Evolutionary conservation across 78 protist species (phyloP), one percentile per base, ranked within the genome.

Genomic region (Pigoraptor vietnamica): DNA sequence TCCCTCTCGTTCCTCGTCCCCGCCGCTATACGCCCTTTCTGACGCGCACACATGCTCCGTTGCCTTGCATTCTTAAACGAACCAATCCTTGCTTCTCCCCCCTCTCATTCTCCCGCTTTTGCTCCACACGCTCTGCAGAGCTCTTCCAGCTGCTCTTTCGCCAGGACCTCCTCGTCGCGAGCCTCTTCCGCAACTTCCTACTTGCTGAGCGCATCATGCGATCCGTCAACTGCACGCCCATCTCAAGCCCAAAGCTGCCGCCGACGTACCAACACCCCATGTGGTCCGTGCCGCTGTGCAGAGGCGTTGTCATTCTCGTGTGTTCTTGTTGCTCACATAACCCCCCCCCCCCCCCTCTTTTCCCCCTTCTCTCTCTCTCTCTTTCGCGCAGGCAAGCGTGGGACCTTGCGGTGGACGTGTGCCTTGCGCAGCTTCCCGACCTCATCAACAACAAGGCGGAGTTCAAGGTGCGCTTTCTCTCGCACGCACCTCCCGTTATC

Each of bases 201-300:
- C 95, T 99, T 29, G 99, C 99, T 19, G 98, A 98, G 90, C 95
- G 99, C 23, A 92, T 99, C 48, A 94, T 99, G 97, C 87, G 96
- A 19, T 81, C 96, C 0, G 79, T 90, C 40, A 91, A 93, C 90
- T 97, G 99, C 96, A 96, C 92, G 0, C 99, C 99, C 0, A 91
- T 98, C n/a, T 95, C 98, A 6, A 19, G 55, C 39, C 99, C 99
- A 0, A 94, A 96, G 6, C 88, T 99, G 40, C 99, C 99, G 32
- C 56, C 56, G 10, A 95, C 97, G 0, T 40, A 89, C 89, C 29
- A 96, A 23, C 98, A 97, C 82, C 93, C 96, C 1, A 1, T 97
- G 87, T 97, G 98, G 97, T 24, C n/a, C n/a, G n/a, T n/a, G n/a
- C n/a, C n/a, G n/a, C n/a, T n/a, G n/a, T n/a, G n/a, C n/a, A n/a